Conservation (phyloP, 345 rosid species). For the Dovyalis caffra region DNA sequence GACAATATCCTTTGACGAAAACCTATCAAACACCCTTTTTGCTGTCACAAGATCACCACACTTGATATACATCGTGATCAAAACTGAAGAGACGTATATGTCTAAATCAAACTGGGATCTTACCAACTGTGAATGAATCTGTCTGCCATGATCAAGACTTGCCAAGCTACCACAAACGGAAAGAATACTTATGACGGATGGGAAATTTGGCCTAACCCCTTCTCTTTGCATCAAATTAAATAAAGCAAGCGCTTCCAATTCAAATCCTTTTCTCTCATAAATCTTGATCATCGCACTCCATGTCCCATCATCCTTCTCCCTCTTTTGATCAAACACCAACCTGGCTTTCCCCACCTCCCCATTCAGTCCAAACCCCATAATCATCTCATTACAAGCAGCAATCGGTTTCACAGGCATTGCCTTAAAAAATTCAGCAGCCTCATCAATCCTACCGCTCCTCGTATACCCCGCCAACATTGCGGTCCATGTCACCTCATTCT, state of each 20-base stretch:
- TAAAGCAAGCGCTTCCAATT: conserved; percentile 61
- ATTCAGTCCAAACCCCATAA: conserved; percentile 53
- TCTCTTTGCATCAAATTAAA: conserved; percentile 59
- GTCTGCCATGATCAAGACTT: conserved; percentile 64
- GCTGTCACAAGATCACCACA: conserved; percentile 71
- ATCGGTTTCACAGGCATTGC: conserved; percentile 61
- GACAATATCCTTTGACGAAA: conserved; percentile 56
- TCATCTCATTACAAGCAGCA: conserved; percentile 67
- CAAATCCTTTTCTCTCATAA: conserved; percentile 66
- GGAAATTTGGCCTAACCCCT: conserved; percentile 54
- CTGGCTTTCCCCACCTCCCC: conserved; percentile 61
- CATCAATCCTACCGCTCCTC: conserved; percentile 55
- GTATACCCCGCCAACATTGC: conserved; percentile 82
- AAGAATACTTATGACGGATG: conserved; percentile 64
- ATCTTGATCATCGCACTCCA: conserved; percentile 75
- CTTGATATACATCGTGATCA: conserved; percentile 77
- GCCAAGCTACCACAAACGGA: conserved; percentile 70
- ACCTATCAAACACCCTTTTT: conserved; percentile 59
- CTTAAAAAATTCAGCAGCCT: conserved; percentile 57
- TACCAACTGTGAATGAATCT: conserved; percentile 67
- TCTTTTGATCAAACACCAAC: conserved; percentile 50
- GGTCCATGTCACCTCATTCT: conserved; percentile 79
- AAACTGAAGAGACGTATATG: conserved; percentile 71
- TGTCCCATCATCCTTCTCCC: conserved; percentile 57
- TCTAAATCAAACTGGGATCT: conserved; percentile 60